Base-by-base conservation (phyloP, 2,329 filamentous ascomycete species). In the Clarireedia homoeocarpa region DNA sequence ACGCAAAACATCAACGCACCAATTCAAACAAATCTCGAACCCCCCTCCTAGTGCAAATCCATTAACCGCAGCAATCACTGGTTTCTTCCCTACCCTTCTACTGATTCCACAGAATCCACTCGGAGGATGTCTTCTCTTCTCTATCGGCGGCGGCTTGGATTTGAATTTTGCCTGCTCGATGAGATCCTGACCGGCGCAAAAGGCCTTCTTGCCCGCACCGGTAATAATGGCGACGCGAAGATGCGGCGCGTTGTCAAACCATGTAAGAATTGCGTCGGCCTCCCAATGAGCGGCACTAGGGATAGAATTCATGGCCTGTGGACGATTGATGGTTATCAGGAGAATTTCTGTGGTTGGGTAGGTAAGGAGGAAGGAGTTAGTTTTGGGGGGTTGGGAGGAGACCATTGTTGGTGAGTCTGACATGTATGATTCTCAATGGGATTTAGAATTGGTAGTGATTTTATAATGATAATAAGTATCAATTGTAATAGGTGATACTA, bases 51-150 rank as follows among this genome's bases (percentile, higher is more conserved):
- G 76, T 46, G 85, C 88, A 39, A 86, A 75, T 2, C 88, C 88
- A 67, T 91, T 89, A n/a, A 91, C 85, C 1, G 88, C 88, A 0
- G 84, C 86, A 42, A 92, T 78, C 58, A 92, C 76, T 5, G 88
- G 88, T 66, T 92, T 92, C 70, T 81, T 83, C 48, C 86, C 86
- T 12, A 71, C 68, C 27, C 87, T 77, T 62, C 87, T 84, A 58
- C 82, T 84, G 34, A 90, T 72, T 0, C 82, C 86, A 40, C 80
- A 84, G 58, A 89, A 86, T 2, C 85, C 86, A 2, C 53, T 53
- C 1, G 64, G 51, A 7, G 66, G 66, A 56, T 69, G 66, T 15
- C 58, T 54, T 6, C 9, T 72, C 1, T 73, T 65, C 0, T 72
- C 53, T 26, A 46, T 30, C 26, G 59, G 54, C 17, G 58, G 55